phyloP scores from a whole-genome alignment of 306 rosid species.

The Prunus salicina region DNA sequence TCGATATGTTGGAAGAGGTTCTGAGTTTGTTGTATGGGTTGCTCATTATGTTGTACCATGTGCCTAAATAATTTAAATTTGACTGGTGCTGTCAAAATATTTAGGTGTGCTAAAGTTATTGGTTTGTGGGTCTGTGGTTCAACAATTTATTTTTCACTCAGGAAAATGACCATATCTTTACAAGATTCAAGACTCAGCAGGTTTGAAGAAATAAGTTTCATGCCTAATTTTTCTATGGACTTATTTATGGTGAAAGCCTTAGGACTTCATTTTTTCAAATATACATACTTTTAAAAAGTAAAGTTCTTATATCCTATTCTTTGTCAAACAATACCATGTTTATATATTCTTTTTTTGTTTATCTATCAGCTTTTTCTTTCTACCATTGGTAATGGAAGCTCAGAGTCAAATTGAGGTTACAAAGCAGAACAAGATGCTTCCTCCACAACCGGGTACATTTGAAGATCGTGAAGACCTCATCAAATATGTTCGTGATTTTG shows the following conservation, averaged over 20 bases:
- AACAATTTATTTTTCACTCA: not conserved
- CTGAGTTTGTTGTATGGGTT: not conserved
- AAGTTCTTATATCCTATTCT: not conserved
- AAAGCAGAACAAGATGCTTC: slow-evolving; percentile 41
- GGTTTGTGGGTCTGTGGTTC: not conserved
- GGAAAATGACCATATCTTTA: not conserved
- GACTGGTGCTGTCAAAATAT: not conserved
- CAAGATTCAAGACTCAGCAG: not conserved
- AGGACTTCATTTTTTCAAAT: not conserved
- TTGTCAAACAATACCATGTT: not conserved
- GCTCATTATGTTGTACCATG: slow-evolving; percentile 1
- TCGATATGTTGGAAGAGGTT: not conserved
- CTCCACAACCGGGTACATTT: slow-evolving; percentile 58
- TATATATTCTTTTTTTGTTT: slow-evolving; percentile 13
- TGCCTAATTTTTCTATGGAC: not conserved
- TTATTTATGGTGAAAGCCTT: not conserved
- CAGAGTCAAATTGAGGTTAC: slow-evolving; percentile 33
- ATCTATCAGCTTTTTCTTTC: slow-evolving; percentile 20
- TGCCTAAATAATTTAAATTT: not conserved
- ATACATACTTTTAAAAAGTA: not conserved
- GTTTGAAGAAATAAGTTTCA: not conserved
- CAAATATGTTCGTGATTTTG: slow-evolving; percentile 64
- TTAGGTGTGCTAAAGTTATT: not conserved
- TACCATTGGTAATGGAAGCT: slow-evolving; percentile 33
- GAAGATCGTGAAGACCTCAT: slow-evolving; percentile 73